Base-by-base conservation (phyloP, 352 stramenopile species). In the Phytopythium montanum region DNA sequence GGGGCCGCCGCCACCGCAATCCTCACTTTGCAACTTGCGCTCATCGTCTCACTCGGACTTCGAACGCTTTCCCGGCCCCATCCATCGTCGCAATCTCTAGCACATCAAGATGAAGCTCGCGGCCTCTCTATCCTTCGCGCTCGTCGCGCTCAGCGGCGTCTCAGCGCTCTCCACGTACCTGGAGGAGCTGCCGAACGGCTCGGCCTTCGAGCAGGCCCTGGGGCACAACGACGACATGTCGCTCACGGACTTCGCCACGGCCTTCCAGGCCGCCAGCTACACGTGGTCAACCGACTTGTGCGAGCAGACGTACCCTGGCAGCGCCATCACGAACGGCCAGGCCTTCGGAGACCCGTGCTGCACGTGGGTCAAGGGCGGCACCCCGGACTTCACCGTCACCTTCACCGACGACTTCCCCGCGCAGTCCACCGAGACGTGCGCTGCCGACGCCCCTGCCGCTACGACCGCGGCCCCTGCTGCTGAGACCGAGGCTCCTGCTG, bases 281-380 rank as follows among this genome's bases (percentile, higher is more conserved):
- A 60, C 55, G n/a, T 60, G 55, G 55, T 54, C 55, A n/a, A 46
- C 55, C 3, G 55, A 54, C 42, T 53, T 60, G n/a, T 60, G 55
- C 42, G 10, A 48, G n/a, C 31, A 44, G n/a, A 60, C 42, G 55
- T 60, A 34, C 21, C 55, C 55, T 3, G 23, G 29, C 42, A 50
- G 33, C 33, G 25, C 21, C 42, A 44, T 60, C 41, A 54, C 55
- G 19, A 60, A 60, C 63, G 70, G 71, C 31, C 62, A 63, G n/a
- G 70, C 66, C 13, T 76, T 82, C 64, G 75, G 75, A 8, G 75
- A 84, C 65, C 75, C 75, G 60, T 84, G 75, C 41, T 84, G 75
- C 72, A 77, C 65, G 60, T 85, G 72, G 72, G 70, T 60, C 26
- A 68, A 65, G 56, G 64, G 70, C 31, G 68, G 59, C 41, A 73